Evolutionary conservation across 208 protist genomes (phyloP).

Genomic region (Angomonas ambiguus): DNA sequence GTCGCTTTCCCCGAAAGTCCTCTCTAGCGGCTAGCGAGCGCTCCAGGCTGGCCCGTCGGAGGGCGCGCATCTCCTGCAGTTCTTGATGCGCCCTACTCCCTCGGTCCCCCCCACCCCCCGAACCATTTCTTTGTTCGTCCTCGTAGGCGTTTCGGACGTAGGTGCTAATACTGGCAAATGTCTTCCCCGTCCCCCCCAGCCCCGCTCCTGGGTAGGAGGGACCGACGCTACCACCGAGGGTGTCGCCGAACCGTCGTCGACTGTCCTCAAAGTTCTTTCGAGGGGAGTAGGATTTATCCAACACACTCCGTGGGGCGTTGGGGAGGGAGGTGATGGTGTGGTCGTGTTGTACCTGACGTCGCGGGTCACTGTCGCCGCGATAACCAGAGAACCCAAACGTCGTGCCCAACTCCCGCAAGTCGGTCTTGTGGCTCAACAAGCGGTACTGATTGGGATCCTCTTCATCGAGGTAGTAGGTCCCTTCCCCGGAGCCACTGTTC

Average conservation of each 20-base stretch:
- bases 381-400: slow-evolving; percentile 79
- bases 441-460: slow-evolving; percentile 33
- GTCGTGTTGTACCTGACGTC: slow-evolving; percentile 44
- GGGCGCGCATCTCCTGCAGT: slow-evolving; percentile 44
- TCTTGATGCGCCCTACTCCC: slow-evolving; percentile 29
- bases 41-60: slow-evolving; percentile 31
- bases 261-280: slow-evolving; percentile 23
- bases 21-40: slow-evolving; percentile 10
- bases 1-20: neutral
- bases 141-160: neutral
- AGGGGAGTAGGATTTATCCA: slow-evolving; percentile 52
- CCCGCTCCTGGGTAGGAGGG: neutral
- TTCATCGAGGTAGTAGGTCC: slow-evolving; percentile 23
- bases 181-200: neutral
- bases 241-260: neutral
- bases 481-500: too few relatives aligned
- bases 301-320: slow-evolving; percentile 40
- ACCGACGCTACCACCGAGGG: neutral
- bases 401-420: slow-evolving; percentile 46
- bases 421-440: slow-evolving; percentile 47
- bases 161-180: slow-evolving; percentile 2
- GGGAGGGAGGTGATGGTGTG: slow-evolving; percentile 32
- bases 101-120: neutral
- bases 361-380: slow-evolving; percentile 39
- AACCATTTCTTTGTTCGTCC: too few relatives aligned